phyloP scores from a whole-genome alignment of 140 eudicot genomes.

The Senecio squalidus region DNA sequence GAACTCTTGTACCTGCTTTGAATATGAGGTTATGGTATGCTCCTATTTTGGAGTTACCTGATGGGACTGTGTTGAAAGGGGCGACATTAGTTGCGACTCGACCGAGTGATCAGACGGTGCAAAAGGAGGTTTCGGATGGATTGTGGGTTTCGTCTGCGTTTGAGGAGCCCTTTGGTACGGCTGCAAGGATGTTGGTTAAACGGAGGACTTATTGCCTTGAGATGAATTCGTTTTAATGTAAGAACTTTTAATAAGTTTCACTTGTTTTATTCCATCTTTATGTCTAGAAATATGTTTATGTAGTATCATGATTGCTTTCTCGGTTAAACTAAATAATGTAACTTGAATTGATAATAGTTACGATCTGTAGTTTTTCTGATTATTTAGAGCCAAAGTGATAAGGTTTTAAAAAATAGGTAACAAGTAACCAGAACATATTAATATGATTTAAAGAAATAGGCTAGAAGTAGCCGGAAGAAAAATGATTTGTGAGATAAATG shows the following conservation, averaged over 20 bases:
- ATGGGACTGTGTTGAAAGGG: slow-evolving; percentile 15
- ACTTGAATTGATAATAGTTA: too few species aligned
- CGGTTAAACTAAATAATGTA: too few species aligned
- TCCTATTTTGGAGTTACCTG: slow-evolving; percentile 5
- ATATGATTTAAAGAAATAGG: background rate
- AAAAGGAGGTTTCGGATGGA: slow-evolving; percentile 43
- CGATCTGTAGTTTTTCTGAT: background rate
- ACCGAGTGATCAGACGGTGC: slow-evolving; percentile 11
- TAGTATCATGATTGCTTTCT: too few species aligned
- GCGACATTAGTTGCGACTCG: slow-evolving; percentile 23
- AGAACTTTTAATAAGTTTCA: background rate
- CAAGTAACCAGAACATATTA: background rate
- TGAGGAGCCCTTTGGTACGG: slow-evolving; percentile 73
- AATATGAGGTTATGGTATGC: slow-evolving; percentile 23
- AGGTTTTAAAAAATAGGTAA: background rate
- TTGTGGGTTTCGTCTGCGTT: slow-evolving; percentile 66
- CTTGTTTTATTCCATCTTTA: too few species aligned
- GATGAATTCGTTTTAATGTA: slow-evolving; percentile 65
- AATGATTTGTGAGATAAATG: background rate
- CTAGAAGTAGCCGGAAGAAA: background rate
- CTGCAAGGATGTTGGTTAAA: slow-evolving; percentile 72
- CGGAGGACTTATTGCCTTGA: slow-evolving; percentile 82
- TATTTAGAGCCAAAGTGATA: background rate
- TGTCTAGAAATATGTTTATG: background rate
- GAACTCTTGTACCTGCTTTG: slow-evolving; percentile 16